Evolutionary conservation across 768 basidiomycete genomes (phyloP), one percentile per base, ranked within the genome.

Genomic region (Mycena vulgaris): DNA sequence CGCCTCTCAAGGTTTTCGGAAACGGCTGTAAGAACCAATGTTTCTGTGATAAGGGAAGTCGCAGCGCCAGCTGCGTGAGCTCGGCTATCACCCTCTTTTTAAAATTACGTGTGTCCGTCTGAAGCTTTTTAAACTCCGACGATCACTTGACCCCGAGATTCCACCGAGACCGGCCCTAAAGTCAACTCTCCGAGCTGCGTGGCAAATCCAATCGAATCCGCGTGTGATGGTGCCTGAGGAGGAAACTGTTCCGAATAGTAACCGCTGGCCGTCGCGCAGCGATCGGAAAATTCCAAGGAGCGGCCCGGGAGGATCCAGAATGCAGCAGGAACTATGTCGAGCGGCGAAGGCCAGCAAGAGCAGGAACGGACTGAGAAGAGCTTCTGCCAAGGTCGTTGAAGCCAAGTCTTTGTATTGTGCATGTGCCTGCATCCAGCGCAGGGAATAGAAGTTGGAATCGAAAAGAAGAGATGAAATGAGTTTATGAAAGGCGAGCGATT

Each of bases 11-110:
- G n/a, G n/a, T n/a, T n/a, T n/a, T n/a, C n/a, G n/a, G n/a, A n/a
- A n/a, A n/a, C n/a, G n/a, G n/a, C n/a, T n/a, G n/a, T n/a, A n/a
- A n/a, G n/a, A n/a, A n/a, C n/a, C n/a, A n/a, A n/a, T n/a, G n/a
- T n/a, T n/a, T n/a, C n/a, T n/a, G 47, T 61, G 49, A 63, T 52
- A 52, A 63, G 48, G 48, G 35, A 52, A 40, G 49, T 63, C 49
- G 61, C 49, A 52, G 61, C 49, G 37, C 61, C 61, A 52, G 49
- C 49, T 49, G 49, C 48, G 61, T 52, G 61, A 63, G 61, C 61
- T 63, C 61, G 49, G 49, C 49, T 63, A 63, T 63, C 61, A n/a
- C n/a, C n/a, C n/a, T n/a, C n/a, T n/a, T n/a, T n/a, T n/a, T n/a
- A n/a, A n/a, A n/a, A n/a, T n/a, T n/a, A n/a, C n/a, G n/a, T n/a